Evolutionary conservation across 176 grass and related monocot species (phyloP).

Genomic region (Oryza brachyantha): DNA sequence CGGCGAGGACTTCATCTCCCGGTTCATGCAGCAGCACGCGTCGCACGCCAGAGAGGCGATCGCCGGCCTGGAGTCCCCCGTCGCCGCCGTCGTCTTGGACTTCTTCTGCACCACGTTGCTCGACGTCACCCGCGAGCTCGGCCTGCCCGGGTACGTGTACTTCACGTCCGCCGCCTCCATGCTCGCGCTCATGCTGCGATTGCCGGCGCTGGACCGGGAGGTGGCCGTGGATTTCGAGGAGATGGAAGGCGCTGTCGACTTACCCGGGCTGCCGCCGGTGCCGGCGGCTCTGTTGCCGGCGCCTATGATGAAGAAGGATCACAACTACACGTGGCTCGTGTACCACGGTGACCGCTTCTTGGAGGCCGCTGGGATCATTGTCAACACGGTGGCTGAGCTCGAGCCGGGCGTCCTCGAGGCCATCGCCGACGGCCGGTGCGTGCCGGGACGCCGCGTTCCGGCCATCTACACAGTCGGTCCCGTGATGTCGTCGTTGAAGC

Average conservation of each 20-base stretch:
- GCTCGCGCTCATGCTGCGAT: constrained; percentile 53
- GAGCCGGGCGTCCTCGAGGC: constrained; percentile 43
- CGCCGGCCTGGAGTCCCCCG: constrained; percentile 13
- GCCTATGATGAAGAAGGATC: constrained; percentile 41
- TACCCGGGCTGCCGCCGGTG: constrained; percentile 52
- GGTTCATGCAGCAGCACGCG: constrained; percentile 35
- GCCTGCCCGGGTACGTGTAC: constrained; percentile 59
- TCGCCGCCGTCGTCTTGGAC: constrained; percentile 55
- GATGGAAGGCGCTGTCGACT: constrained; percentile 4
- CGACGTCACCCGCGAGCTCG: constrained; percentile 54
- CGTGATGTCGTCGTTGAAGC: constrained; percentile 31
- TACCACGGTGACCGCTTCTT: constrained; percentile 28
- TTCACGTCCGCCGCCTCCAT: constrained; percentile 40
- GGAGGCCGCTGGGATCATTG: constrained; percentile 58
- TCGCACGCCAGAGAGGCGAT: constrained; percentile 40
- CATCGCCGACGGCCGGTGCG: constrained; percentile 31
- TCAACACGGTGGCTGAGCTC: constrained; percentile 47
- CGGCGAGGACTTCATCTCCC: constrained; percentile 47
- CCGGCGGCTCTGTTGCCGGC: constrained; percentile 38
- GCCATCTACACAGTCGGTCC: constrained; percentile 54
- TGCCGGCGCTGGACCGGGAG: constrained; percentile 35
- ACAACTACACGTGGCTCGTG: constrained; percentile 47
- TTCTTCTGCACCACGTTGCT: constrained; percentile 37
- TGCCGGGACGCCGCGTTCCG: constrained; percentile 25
- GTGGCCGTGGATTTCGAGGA: constrained; percentile 36